Base-by-base conservation (phyloP, 495 filamentous ascomycete species). In the Immersiella caudata region DNA sequence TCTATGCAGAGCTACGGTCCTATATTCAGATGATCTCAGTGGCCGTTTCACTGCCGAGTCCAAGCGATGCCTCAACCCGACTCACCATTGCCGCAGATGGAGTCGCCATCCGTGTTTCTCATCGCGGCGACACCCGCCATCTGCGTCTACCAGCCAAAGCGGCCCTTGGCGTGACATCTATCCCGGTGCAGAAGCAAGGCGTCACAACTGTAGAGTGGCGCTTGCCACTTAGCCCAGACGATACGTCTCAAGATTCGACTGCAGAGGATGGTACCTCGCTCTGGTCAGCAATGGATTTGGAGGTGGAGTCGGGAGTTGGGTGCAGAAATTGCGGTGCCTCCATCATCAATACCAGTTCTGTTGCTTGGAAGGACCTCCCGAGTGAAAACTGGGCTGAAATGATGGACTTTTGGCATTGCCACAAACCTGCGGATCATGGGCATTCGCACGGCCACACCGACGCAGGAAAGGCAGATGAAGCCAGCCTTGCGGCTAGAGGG, bases 381-480 rank as follows among this genome's bases (percentile, higher is more conserved):
- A 96, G 92, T 70, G 93, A 94, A 66, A 95, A 96, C 72, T 99
- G 95, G 95, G 95, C 94, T 1, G 95, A 99, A 77, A 97, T 98
- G 96, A 99, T 99, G 95, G 95, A 99, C 75, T 97, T 97, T 71
- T 99, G 95, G 95, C 95, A 99, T 78, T 99, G 95, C 74, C 95
- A 99, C 76, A 98, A 97, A 74, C 95, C 93, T 79, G 84, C 60
- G 9, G 59, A 83, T 21, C 68, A 80, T 21, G 67, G 75, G 27
- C 66, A 78, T 27, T 70, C 79, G 64, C 71, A 75, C 18, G 65
- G 68, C 16, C 27, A 72, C 50, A 35, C 51, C 12, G 64, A 69
- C 54, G 27, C 52, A 7, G 65, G 68, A 60, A 64, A 82, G 69
- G 78, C 75, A 9, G 66, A 77, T 50, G 78, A 82, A 8, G 74